Conservation (phyloP, 805 yeast species). For the Candida michaelii region DNA sequence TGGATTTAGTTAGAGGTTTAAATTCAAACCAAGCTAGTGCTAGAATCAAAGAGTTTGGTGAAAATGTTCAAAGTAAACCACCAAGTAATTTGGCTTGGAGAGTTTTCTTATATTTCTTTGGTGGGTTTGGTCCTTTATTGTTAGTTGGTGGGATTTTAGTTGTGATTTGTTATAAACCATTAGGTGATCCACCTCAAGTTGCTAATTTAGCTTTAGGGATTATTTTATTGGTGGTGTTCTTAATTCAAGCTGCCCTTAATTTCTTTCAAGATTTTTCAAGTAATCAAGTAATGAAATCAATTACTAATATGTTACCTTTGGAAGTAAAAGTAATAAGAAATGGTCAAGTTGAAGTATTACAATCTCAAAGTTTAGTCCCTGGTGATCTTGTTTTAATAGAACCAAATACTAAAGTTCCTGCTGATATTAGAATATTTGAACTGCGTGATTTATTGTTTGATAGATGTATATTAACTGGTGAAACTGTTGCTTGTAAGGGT, state of each 20-base stretch:
- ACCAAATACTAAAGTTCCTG: slow-evolving; percentile 45
- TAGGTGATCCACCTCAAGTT: slow-evolving; percentile 46
- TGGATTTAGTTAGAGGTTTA: slow-evolving; percentile 25
- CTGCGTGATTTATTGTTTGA: slow-evolving; percentile 44
- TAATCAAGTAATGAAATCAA: slow-evolving; percentile 49
- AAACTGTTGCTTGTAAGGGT: slow-evolving; percentile 41
- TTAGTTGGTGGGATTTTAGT: slow-evolving; percentile 43
- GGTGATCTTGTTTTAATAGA: slow-evolving; percentile 43
- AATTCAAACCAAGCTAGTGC: slow-evolving; percentile 12
- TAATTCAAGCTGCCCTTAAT: slow-evolving; percentile 44
- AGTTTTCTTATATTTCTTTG: slow-evolving; percentile 42
- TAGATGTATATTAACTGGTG: slow-evolving; percentile 50
- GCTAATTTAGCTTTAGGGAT: slow-evolving; percentile 46
- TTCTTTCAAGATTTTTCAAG: slow-evolving; percentile 49
- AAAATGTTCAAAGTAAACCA: slow-evolving; percentile 39
- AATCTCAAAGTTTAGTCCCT: slow-evolving; percentile 40
- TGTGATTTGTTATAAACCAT: slow-evolving; percentile 46
- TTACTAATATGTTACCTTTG: slow-evolving; percentile 42
- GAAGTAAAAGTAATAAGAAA: slow-evolving; percentile 37
- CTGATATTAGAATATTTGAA: slow-evolving; percentile 45
- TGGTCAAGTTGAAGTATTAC: slow-evolving; percentile 25
- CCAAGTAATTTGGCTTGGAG: slow-evolving; percentile 30
- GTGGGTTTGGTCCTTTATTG: slow-evolving; percentile 48
- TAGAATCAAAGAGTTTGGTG: slow-evolving; percentile 27
- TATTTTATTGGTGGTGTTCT: slow-evolving; percentile 38